Base-by-base conservation (phyloP, 176 grass and related monocot species). In the Aegilops speltoides region DNA sequence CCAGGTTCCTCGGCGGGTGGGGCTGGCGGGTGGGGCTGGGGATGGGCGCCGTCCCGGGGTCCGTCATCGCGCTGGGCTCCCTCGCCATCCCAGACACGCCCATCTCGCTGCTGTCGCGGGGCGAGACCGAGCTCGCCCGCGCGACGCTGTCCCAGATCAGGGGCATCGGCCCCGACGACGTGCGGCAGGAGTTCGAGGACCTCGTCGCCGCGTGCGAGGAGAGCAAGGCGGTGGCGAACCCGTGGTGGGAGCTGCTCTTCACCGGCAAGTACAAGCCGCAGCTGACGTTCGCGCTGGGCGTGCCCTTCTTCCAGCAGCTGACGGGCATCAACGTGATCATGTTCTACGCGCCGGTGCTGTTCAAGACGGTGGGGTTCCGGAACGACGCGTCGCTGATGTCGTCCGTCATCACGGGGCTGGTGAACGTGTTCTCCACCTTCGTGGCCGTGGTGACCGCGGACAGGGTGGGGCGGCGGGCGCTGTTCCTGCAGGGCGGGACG, bases 311-410 rank as follows among this genome's bases (percentile, higher is more conserved):
- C 84, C 92, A 91, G 36, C 89, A 94, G 48, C 90, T 94, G 14
- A 94, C 89, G 0, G 92, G 92, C 10, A 94, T 94, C 79, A 94
- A 94, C 72, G 92, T 87, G 7, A 94, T 94, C 68, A 94, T 94
- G 92, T 91, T 94, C 78, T 94, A 94, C 36, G 92, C 92, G 13
- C 89, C 92, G 1, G 92, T 91, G 31, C 87, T 94, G 24, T 94
- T 87, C 89, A 87, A 91, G 89, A 91, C 89, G 7, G 77, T 87
- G 4, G 85, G 89, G 0, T 91, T 91, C 85, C 78, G 67, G n/a
- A 22, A 68, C 70, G 83, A 88, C 71, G 86, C 89, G 6, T 70
- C 86, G 1, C 82, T 91, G 3, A 82, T 88, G 0, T 91, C 89
- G n/a, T 84, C 89, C 36, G 89, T 91, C n/a, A 91, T 91, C 82